phyloP scores from a whole-genome alignment of 257 asterid genomes.

The Dorcoceras hygrometricum region DNA sequence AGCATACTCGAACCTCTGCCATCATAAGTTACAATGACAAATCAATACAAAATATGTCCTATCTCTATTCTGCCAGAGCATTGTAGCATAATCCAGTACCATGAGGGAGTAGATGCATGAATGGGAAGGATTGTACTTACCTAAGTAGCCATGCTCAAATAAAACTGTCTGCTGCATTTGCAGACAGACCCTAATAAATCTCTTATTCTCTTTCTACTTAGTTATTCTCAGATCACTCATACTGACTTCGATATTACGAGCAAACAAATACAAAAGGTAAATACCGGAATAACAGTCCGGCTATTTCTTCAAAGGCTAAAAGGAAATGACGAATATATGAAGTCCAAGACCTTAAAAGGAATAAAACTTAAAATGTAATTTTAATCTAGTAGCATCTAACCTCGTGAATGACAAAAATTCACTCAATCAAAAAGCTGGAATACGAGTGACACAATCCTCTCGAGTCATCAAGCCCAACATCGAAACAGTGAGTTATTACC shows the following conservation, averaged over 20 bases:
- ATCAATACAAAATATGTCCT: neutral
- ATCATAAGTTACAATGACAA: neutral
- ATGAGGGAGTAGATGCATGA: neutral
- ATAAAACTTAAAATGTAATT: neutral
- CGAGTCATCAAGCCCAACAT: neutral
- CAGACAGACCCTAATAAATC: neutral
- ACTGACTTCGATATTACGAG: neutral
- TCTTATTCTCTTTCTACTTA: neutral
- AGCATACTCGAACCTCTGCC: neutral
- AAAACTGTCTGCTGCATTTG: neutral
- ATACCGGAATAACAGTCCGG: neutral
- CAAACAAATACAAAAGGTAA: neutral
- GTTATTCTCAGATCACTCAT: neutral
- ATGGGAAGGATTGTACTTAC: constrained; percentile 33
- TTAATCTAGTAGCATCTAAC: neutral
- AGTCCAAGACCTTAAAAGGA: neutral
- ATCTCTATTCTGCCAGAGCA: neutral
- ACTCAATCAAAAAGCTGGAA: neutral
- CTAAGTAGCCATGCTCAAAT: constrained; percentile 72
- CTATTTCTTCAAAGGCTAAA: neutral
- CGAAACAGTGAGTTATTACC: constrained; percentile 40
- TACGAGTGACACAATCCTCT: neutral
- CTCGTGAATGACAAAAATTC: neutral
- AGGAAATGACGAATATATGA: neutral
- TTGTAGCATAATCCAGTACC: constrained; percentile 53